These are phyloP conservation scores for Fraxinus americana DNA, from an alignment of 257 asterid species.

Conservation along the genomic window DNA sequence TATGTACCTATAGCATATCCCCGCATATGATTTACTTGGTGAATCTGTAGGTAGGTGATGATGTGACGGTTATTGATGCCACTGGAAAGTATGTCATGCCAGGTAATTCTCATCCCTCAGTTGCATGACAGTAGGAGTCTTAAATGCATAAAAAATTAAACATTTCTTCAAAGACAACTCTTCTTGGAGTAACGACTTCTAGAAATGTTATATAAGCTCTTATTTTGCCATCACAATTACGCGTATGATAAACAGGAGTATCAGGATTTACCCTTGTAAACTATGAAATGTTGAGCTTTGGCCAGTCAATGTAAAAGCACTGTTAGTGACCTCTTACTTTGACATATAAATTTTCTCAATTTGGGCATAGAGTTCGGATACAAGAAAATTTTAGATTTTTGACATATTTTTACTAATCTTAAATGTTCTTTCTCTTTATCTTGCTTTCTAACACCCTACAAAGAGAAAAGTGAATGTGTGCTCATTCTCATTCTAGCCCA, in stretches of 20 bases:
- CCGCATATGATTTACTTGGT: not conserved
- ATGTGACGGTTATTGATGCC: constrained; percentile 76
- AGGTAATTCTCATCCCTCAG: constrained; percentile 47
- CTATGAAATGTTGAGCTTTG: not conserved
- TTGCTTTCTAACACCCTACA: not conserved
- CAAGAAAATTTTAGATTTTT: not conserved
- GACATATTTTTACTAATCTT: not conserved
- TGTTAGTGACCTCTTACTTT: not conserved
- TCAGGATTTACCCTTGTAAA: not conserved
- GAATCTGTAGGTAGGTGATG: constrained; percentile 75
- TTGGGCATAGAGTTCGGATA: not conserved
- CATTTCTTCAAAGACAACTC: not conserved
- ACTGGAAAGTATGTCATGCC: constrained; percentile 97
- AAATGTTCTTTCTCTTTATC: not conserved
- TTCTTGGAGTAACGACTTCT: not conserved
- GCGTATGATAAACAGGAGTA: not conserved
- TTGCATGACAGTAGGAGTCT: constrained; percentile 2
- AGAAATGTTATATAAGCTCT: not conserved
- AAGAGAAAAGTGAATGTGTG: not conserved
- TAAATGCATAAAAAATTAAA: not conserved
- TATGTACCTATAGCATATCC: no score
- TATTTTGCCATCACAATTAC: not conserved
- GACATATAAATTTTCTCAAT: not conserved
- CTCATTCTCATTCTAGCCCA: no score
- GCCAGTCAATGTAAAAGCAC: not conserved